Evolutionary conservation across 2,329 filamentous ascomycete genomes (phyloP).

Genomic region (Talaromyces sp.): DNA sequence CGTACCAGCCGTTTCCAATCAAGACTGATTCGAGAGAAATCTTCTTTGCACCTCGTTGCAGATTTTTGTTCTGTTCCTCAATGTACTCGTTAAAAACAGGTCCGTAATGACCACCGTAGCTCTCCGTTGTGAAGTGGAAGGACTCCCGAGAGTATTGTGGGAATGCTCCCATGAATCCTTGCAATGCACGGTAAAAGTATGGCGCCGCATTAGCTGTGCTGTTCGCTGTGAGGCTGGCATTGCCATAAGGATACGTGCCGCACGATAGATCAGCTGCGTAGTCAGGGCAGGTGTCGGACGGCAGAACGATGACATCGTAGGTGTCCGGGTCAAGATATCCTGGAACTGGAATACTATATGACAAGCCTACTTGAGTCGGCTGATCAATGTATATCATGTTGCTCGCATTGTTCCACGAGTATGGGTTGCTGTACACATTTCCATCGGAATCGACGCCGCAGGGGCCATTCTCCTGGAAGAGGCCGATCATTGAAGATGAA

Average conservation of each 20-base stretch:
- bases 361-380: constrained; percentile 58
- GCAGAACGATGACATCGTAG: constrained; percentile 25
- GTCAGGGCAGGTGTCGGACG: constrained; percentile 33
- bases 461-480: constrained; percentile 45
- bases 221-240: constrained; percentile 52
- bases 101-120: constrained; percentile 45
- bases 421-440: constrained; percentile 46
- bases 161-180: constrained; percentile 62
- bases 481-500: constrained; percentile 40
- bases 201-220: constrained; percentile 52
- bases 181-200: constrained; percentile 57
- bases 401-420: constrained; percentile 59
- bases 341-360: constrained; percentile 42
- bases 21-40: constrained; percentile 31
- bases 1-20: constrained; percentile 41
- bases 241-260: constrained; percentile 28
- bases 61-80: constrained; percentile 42
- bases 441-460: constrained; percentile 43
- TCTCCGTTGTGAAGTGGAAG: constrained; percentile 46
- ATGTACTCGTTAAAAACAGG: constrained; percentile 41
- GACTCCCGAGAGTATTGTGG: constrained; percentile 59
- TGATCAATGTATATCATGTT: constrained; percentile 69
- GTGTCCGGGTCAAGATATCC: constrained; percentile 38
- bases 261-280: constrained; percentile 16
- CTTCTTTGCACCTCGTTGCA: constrained; percentile 28